Evolutionary conservation across 805 yeast species (phyloP).

Genomic region (Phaffomyces antillensis): DNA sequence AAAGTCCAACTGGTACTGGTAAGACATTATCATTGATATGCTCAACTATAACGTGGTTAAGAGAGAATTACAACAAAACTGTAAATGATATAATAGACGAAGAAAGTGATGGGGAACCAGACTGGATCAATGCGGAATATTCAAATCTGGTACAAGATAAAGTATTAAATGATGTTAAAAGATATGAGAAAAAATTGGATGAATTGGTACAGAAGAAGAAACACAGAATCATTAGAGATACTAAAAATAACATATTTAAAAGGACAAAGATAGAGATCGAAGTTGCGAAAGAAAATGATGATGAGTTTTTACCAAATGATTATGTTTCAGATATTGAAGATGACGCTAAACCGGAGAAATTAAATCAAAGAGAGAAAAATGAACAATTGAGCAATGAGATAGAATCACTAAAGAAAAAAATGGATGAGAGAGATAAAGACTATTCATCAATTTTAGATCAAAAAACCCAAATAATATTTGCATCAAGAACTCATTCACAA

Average conservation of each 20-base stretch:
- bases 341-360: slow-evolving; percentile 1
- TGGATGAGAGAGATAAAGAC: slow-evolving; percentile 24
- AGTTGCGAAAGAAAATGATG: slow-evolving; percentile 27
- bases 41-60: slow-evolving; percentile 76
- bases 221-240: slow-evolving; percentile 4
- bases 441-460: slow-evolving; percentile 20
- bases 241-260: slow-evolving; percentile 13
- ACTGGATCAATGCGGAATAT: slow-evolving; percentile 50
- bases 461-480: slow-evolving; percentile 50
- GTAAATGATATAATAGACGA: slow-evolving; percentile 25
- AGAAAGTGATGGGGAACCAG: slow-evolving; percentile 54
- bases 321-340: slow-evolving; percentile 25
- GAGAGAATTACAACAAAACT: slow-evolving; percentile 27
- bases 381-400: slow-evolving; percentile 40
- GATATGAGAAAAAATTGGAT: slow-evolving; percentile 31
- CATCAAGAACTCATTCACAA: slow-evolving; percentile 91
- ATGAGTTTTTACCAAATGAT: slow-evolving; percentile 34
- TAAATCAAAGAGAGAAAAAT: slow-evolving; percentile 21
- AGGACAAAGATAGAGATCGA: slow-evolving; percentile 21
- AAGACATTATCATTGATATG: slow-evolving; percentile 85
- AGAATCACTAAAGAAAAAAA: slow-evolving; percentile 35
- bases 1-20: slow-evolving; percentile 94
- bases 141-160: slow-evolving; percentile 22
- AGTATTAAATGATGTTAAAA: slow-evolving; percentile 18
- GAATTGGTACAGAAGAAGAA: slow-evolving; percentile 19